Percentiles rank a stretch among this genome's conserved stretches.
These are phyloP conservation scores for Ophiostoma tasmaniense DNA, from an alignment of 2,329 filamentous ascomycete genomes.

Conservation along the genomic window DNA sequence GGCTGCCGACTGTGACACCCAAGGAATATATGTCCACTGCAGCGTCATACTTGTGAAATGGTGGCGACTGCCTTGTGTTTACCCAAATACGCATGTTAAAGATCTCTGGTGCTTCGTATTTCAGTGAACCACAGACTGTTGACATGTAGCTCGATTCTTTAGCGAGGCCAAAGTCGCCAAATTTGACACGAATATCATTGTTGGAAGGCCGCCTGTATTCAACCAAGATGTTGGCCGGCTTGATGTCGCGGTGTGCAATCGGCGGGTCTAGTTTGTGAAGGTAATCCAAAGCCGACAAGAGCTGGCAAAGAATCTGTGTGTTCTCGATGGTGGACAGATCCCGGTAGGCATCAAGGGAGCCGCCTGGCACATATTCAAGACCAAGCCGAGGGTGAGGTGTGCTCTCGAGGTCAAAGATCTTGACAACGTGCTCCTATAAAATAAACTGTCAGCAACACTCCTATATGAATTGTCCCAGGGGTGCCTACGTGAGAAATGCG, in stretches of 20 bases:
- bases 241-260: background rate
- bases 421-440: background rate
- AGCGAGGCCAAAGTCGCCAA: background rate
- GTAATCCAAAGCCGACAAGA: background rate
- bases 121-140: background rate
- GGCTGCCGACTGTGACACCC: background rate
- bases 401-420: background rate
- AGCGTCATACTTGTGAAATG: background rate
- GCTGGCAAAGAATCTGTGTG: background rate
- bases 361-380: background rate
- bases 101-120: background rate
- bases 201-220: background rate
- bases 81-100: background rate
- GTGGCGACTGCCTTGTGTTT: background rate
- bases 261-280: background rate
- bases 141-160: background rate
- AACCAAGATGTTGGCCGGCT: background rate
- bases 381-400: background rate
- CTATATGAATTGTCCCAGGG: too few relatives aligned
- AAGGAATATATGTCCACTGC: background rate
- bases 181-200: background rate
- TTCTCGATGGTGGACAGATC: background rate
- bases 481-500: background rate
- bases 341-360: background rate
- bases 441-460: background rate